Evolutionary conservation across 495 filamentous ascomycete species (phyloP).

Genomic region (Hypoxylon fuscum): DNA sequence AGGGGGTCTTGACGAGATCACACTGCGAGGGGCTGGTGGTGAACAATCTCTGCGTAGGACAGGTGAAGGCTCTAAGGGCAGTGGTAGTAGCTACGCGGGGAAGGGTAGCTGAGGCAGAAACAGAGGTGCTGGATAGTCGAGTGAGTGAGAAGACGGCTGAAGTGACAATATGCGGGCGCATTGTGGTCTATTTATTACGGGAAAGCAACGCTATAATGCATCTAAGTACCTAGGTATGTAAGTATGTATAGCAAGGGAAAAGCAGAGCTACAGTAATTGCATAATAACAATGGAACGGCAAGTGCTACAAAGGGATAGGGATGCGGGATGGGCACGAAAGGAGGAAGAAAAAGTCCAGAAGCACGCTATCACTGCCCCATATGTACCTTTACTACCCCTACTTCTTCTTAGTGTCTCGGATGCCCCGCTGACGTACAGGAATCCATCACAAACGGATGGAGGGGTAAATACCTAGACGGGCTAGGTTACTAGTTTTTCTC

Average conservation of each 20-base stretch:
- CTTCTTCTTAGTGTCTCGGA: slow-evolving; percentile 26
- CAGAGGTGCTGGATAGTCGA: slow-evolving; percentile 34
- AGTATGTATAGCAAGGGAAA: no score
- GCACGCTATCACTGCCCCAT: slow-evolving; percentile 14
- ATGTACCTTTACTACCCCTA: slow-evolving; percentile 3
- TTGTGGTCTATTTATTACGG: slow-evolving; percentile 40
- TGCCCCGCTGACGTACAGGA: slow-evolving; percentile 30
- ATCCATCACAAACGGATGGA: slow-evolving; percentile 15
- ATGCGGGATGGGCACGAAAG: background rate
- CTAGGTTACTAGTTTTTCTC: background rate
- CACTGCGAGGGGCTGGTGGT: slow-evolving; percentile 28
- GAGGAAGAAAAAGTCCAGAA: slow-evolving; percentile 34
- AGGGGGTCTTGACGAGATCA: slow-evolving; percentile 8
- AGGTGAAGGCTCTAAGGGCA: slow-evolving; percentile 21
- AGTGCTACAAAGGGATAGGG: background rate
- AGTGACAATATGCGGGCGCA: slow-evolving; percentile 43
- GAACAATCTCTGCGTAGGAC: slow-evolving; percentile 34
- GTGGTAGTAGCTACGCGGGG: slow-evolving; percentile 7
- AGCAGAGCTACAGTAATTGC: no score
- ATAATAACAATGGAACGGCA: no score
- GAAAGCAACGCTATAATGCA: slow-evolving; percentile 8
- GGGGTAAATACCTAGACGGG: slow-evolving; percentile 11
- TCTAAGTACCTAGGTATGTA: no score
- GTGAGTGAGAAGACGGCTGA: slow-evolving; percentile 40
- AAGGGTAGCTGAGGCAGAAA: slow-evolving; percentile 13